Evolutionary conservation across 2,329 filamentous ascomycete genomes (phyloP).

Genomic region (Sclerotinia minor): DNA sequence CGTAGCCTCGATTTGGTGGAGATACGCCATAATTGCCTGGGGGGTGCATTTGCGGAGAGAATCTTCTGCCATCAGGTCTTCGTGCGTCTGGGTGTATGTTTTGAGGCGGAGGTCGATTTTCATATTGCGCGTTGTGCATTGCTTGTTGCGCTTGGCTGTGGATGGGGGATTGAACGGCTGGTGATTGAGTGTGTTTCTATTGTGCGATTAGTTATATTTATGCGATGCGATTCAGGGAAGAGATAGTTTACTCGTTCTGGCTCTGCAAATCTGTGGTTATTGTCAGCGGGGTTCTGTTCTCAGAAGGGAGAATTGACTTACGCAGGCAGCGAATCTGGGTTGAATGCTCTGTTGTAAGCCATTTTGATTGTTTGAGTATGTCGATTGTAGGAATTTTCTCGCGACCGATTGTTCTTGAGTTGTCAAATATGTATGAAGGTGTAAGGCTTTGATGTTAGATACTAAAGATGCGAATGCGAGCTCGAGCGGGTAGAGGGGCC

Average conservation of each 20-base stretch:
- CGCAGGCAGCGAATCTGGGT: slow-evolving; percentile 93
- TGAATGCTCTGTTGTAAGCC: slow-evolving; percentile 93
- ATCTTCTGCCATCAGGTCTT: slow-evolving; percentile 27
- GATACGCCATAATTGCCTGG: slow-evolving; percentile 37
- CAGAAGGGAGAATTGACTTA: slow-evolving; percentile 49
- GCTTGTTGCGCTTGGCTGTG: slow-evolving; percentile 33
- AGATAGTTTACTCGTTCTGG: slow-evolving; percentile 46
- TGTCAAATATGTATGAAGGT: not conserved
- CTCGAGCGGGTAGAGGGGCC: slow-evolving; percentile 11
- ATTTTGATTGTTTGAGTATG: slow-evolving; percentile 51
- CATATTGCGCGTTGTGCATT: slow-evolving; percentile 34
- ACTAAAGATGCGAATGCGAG: not conserved
- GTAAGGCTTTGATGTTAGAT: not conserved
- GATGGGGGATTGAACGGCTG: not conserved
- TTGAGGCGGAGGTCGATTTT: slow-evolving; percentile 34
- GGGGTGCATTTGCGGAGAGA: slow-evolving; percentile 37
- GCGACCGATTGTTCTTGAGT: not conserved
- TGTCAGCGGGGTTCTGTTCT: slow-evolving; percentile 26
- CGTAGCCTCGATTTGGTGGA: slow-evolving; percentile 46
- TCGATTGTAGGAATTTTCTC: not conserved
- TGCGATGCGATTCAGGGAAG: not conserved
- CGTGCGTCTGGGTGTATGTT: slow-evolving; percentile 25
- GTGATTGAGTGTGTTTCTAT: slow-evolving; percentile 24
- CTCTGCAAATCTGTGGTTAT: slow-evolving; percentile 51
- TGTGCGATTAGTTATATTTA: not conserved